Conservation (phyloP, 805 yeast genomes). For the Kockiozyma suomiensis region DNA sequence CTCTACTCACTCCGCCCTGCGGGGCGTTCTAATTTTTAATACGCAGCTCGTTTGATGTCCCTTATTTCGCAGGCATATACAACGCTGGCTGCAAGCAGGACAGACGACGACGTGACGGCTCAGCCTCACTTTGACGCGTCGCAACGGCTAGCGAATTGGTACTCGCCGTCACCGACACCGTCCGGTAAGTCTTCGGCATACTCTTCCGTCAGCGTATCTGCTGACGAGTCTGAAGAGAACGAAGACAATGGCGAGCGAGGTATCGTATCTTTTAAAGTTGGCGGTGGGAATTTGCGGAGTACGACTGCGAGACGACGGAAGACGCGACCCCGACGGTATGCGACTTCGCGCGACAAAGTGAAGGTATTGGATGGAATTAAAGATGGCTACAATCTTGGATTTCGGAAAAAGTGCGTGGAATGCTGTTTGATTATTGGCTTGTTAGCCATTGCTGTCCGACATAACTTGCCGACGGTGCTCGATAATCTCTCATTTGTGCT, state of each 20-base stretch:
- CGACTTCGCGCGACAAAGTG: background rate
- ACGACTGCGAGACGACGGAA: background rate
- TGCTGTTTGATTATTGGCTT: slow-evolving; percentile 27
- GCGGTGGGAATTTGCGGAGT: too few species aligned
- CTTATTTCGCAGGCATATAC: slow-evolving; percentile 8
- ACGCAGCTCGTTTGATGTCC: background rate
- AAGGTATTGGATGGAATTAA: slow-evolving; percentile 30
- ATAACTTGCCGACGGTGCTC: slow-evolving; percentile 18
- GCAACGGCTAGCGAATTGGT: background rate
- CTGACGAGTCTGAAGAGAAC: background rate
- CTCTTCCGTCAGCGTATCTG: background rate
- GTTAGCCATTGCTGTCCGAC: slow-evolving; percentile 21
- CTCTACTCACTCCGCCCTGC: background rate
- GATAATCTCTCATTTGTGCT: slow-evolving; percentile 13
- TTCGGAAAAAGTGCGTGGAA: slow-evolving; percentile 34
- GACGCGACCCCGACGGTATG: background rate
- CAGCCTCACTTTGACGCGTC: slow-evolving; percentile 1
- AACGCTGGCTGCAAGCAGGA: background rate
- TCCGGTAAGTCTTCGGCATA: background rate
- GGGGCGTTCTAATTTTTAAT: background rate
- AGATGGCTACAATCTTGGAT: slow-evolving; percentile 35
- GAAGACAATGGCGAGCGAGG: slow-evolving; percentile 9
- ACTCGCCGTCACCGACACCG: slow-evolving; percentile 2
- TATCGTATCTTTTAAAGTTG: background rate
- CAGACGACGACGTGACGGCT: background rate